A percentile compares a stretch with the other conserved stretches of the same genome.
phyloP scores from a whole-genome alignment of 2,329 filamentous ascomycete genomes.

The Penicillium sp. region DNA sequence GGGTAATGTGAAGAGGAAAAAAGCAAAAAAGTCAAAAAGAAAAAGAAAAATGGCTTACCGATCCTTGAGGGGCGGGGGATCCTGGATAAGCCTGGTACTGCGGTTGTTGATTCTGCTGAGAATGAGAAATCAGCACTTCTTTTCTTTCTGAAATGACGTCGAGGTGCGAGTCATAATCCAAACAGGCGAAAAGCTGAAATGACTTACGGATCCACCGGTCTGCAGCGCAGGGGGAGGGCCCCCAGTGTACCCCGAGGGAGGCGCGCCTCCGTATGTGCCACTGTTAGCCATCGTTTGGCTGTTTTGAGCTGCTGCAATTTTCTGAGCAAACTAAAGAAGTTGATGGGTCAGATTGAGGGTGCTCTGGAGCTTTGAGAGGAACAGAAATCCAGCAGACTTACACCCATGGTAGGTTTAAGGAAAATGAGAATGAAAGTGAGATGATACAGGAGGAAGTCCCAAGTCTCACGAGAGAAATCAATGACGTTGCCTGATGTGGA shows the following conservation, averaged over 20 bases:
- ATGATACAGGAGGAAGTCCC: background rate
- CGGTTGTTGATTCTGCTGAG: constrained; percentile 33
- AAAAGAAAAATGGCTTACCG: constrained; percentile 36
- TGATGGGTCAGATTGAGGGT: background rate
- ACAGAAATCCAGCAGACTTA: background rate
- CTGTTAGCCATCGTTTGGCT: constrained; percentile 20
- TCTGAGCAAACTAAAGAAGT: constrained; percentile 37
- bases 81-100: constrained; percentile 59
- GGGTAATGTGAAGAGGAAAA: constrained; percentile 9
- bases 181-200: constrained; percentile 7
- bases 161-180: constrained; percentile 7
- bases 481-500: constrained; percentile 9
- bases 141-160: constrained; percentile 24
- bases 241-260: constrained; percentile 40
- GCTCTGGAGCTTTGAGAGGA: background rate
- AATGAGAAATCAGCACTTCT: background rate
- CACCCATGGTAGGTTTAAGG: constrained; percentile 5
- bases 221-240: constrained; percentile 39
- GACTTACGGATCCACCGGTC: constrained; percentile 53
- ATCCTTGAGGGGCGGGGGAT: constrained; percentile 33
- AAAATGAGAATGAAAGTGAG: background rate
- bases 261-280: constrained; percentile 35
- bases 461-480: constrained; percentile 6
- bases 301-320: constrained; percentile 41
- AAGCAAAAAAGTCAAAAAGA: constrained; percentile 11